Percentiles rank a stretch among this genome's conserved stretches.
Evolutionary conservation across 768 basidiomycete genomes (phyloP).

Genomic region (Mycena polygramma): DNA sequence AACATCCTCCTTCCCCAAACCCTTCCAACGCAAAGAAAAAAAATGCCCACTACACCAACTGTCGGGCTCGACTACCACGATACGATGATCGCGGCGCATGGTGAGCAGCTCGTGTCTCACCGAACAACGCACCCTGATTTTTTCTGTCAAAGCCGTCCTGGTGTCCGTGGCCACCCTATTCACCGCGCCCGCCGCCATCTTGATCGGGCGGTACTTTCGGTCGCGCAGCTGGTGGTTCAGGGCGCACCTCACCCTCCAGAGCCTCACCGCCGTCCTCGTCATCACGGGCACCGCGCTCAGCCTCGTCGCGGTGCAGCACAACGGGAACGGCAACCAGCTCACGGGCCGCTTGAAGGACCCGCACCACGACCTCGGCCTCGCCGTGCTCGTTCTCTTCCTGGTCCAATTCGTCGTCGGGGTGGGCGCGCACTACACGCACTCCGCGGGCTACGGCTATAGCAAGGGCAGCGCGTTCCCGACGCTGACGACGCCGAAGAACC

Average conservation of each 20-base stretch:
- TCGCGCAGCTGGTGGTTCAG: conserved; percentile 37
- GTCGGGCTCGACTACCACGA: conserved; percentile 33
- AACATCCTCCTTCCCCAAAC: not conserved
- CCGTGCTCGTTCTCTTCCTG: conserved; percentile 34
- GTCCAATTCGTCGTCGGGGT: conserved; percentile 35
- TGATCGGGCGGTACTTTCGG: conserved; percentile 38
- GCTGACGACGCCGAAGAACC: conserved; percentile 33
- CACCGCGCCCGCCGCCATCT: conserved; percentile 36
- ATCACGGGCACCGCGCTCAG: conserved; percentile 26
- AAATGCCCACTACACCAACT: conserved; percentile 4
- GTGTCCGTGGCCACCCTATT: conserved; percentile 31
- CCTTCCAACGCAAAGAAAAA: not conserved
- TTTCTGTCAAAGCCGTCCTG: conserved; percentile 26
- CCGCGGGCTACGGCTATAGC: conserved; percentile 11
- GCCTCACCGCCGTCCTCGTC: conserved; percentile 28
- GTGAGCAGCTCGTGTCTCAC: conserved; percentile 5
- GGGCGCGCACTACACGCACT: conserved; percentile 37
- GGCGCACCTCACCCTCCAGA: conserved; percentile 31
- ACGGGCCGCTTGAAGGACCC: conserved; percentile 30
- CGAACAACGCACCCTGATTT: not conserved
- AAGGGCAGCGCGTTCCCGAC: conserved; percentile 29
- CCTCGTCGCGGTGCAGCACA: conserved; percentile 27
- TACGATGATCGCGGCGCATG: conserved; percentile 34
- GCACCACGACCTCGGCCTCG: conserved; percentile 38
- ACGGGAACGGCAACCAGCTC: conserved; percentile 34